Percentiles rank a stretch among this genome's conserved stretches.
Evolutionary conservation across 1,284 basidiomycete species (phyloP).

Genomic region (Stygiomarasmius scandens): DNA sequence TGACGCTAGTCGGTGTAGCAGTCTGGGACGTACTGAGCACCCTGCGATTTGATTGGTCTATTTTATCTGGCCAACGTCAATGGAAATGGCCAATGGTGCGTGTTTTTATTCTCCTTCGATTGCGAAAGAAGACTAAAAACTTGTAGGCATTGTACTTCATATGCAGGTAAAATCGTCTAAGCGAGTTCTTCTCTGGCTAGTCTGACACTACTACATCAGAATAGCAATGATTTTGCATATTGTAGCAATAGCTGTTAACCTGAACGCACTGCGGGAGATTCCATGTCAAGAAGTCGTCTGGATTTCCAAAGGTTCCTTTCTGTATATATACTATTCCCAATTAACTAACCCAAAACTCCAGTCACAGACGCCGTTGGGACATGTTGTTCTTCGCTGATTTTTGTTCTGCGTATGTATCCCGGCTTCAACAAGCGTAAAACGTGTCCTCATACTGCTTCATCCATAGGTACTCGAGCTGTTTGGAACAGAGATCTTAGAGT

Average conservation of each 20-base stretch:
- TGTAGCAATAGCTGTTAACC: conserved; percentile 32
- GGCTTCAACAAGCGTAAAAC: too few relatives aligned
- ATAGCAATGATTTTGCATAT: conserved; percentile 36
- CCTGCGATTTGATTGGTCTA: conserved; percentile 32
- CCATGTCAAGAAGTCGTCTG: conserved; percentile 34
- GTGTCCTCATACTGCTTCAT: neutral
- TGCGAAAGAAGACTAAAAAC: neutral
- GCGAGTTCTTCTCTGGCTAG: too few relatives aligned
- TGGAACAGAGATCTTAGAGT: conserved; percentile 31
- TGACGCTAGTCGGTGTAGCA: conserved; percentile 24
- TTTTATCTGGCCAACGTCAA: conserved; percentile 28
- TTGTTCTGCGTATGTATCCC: too few relatives aligned
- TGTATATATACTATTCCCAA: too few relatives aligned
- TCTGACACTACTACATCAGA: too few relatives aligned
- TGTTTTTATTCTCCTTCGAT: neutral
- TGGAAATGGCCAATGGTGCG: conserved; percentile 37
- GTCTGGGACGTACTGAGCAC: conserved; percentile 34
- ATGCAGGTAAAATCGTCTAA: conserved; percentile 17
- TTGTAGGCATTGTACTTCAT: conserved; percentile 31
- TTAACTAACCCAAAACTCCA: too few relatives aligned
- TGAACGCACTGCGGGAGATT: conserved; percentile 33
- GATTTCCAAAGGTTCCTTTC: conserved; percentile 35
- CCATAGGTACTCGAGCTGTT: conserved; percentile 30
- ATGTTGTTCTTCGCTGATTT: too few relatives aligned
- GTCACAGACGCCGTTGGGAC: too few relatives aligned